Conservation (phyloP, 2,329 filamentous ascomycete genomes). For the Nakataea oryzae region DNA sequence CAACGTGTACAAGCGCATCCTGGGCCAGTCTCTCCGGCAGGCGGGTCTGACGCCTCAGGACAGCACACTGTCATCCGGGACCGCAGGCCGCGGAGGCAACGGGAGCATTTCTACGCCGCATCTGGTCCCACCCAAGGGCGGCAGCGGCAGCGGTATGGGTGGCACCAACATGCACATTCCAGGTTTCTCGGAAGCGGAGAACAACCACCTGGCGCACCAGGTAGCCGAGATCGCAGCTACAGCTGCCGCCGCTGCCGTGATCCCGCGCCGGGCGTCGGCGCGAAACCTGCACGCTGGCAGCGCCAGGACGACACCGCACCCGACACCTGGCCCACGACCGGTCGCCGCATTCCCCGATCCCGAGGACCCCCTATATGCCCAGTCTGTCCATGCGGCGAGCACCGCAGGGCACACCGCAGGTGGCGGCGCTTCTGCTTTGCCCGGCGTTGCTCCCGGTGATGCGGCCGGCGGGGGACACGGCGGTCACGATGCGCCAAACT, state of each 20-base stretch:
- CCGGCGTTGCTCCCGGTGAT: constrained; percentile 18
- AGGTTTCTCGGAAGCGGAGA: constrained; percentile 73
- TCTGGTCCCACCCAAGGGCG: constrained; percentile 62
- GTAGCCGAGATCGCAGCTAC: constrained; percentile 92
- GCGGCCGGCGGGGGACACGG: constrained; percentile 35
- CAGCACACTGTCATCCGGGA: constrained; percentile 25
- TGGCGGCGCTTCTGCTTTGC: constrained; percentile 27
- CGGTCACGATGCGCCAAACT: constrained; percentile 97
- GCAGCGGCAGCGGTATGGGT: constrained; percentile 13
- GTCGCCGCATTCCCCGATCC: not conserved
- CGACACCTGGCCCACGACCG: not conserved
- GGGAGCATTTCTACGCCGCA: constrained; percentile 48
- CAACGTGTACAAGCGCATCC: constrained; percentile 82
- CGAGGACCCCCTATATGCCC: not conserved
- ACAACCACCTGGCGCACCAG: constrained; percentile 68
- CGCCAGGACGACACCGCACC: not conserved
- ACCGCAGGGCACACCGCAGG: constrained; percentile 21
- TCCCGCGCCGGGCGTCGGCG: constrained; percentile 6
- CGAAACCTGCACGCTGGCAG: constrained; percentile 2
- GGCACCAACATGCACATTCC: constrained; percentile 44
- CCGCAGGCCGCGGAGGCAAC: constrained; percentile 23
- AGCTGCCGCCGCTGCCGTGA: constrained; percentile 65
- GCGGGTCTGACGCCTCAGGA: constrained; percentile 56
- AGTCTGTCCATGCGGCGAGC: constrained; percentile 1
- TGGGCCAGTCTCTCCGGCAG: constrained; percentile 82